Percentiles rank a stretch among this genome's conserved stretches.
Conservation (phyloP, 108 stramenopile species). For the Fragilaria radians region DNA sequence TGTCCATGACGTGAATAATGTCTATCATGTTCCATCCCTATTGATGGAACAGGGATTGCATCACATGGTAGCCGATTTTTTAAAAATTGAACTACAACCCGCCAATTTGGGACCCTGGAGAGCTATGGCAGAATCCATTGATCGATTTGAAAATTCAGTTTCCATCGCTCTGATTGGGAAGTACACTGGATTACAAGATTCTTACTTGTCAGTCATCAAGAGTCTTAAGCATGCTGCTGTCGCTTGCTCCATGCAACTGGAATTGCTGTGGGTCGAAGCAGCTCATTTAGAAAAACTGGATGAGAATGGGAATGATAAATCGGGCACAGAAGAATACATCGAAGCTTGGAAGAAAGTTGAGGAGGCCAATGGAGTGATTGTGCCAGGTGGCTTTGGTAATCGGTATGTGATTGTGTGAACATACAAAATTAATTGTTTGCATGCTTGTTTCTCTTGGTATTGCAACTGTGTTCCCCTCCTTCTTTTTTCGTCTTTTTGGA, state of each 20-base stretch:
- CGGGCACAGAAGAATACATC: constrained; percentile 25
- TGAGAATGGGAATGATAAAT: constrained; percentile 12
- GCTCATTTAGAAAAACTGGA: constrained; percentile 66
- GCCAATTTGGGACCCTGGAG: constrained; percentile 47
- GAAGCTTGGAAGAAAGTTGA: constrained; percentile 76
- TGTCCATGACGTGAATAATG: constrained; percentile 98
- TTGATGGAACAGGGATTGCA: constrained; percentile 90
- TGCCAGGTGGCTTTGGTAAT: constrained; percentile 97
- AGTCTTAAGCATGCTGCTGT: constrained; percentile 95
- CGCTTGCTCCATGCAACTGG: constrained; percentile 76
- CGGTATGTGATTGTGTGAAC: constrained; percentile 68
- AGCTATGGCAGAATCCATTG: constrained; percentile 81
- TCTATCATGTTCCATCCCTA: constrained; percentile 96
- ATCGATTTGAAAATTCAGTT: constrained; percentile 62
- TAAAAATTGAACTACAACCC: constrained; percentile 16
- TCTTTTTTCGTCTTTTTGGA: too few relatives aligned
- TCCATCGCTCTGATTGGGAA: constrained; percentile 96
- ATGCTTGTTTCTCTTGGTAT: not conserved
- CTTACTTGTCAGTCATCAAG: constrained; percentile 95
- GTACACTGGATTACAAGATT: constrained; percentile 93
- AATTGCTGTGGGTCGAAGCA: constrained; percentile 95
- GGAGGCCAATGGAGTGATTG: constrained; percentile 74
- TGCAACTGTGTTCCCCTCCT: constrained; percentile 1
- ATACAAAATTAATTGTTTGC: constrained; percentile 7
- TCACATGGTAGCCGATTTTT: constrained; percentile 39